These are phyloP conservation scores for Helenozyma rhizophorensis DNA, from an alignment of 805 yeast genomes.

Conservation along the genomic window DNA sequence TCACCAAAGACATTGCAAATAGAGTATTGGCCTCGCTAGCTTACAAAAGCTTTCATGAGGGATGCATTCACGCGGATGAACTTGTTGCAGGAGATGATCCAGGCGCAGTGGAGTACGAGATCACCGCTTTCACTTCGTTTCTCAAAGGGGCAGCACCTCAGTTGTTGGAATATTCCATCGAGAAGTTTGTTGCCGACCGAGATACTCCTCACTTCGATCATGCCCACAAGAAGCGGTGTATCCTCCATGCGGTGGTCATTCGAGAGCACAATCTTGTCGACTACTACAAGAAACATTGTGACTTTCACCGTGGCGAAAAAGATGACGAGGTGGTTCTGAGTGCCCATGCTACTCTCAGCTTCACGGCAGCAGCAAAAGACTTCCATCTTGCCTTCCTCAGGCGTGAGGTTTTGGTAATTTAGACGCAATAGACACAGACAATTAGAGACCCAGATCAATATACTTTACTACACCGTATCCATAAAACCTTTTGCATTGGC, in stretches of 20 bases:
- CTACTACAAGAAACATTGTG: slow-evolving; percentile 40
- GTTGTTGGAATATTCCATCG: slow-evolving; percentile 21
- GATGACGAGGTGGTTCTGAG: too few relatives aligned
- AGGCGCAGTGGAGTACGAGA: slow-evolving; percentile 22
- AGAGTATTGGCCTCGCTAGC: slow-evolving; percentile 24
- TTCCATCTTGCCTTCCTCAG: slow-evolving; percentile 37
- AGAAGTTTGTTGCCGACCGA: slow-evolving; percentile 8
- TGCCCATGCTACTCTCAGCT: too few relatives aligned
- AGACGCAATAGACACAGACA: too few relatives aligned
- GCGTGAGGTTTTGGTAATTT: too few relatives aligned
- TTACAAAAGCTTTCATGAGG: slow-evolving; percentile 8
- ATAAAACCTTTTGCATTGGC: too few relatives aligned
- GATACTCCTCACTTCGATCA: too few relatives aligned
- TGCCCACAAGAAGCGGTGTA: slow-evolving; percentile 14
- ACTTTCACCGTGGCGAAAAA: slow-evolving; percentile 20
- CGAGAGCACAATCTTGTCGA: slow-evolving; percentile 45
- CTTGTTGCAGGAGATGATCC: too few relatives aligned
- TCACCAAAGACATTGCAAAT: slow-evolving; percentile 12
- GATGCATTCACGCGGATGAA: background rate
- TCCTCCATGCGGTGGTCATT: slow-evolving; percentile 39
- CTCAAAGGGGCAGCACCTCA: slow-evolving; percentile 34
- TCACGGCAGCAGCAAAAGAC: slow-evolving; percentile 12
- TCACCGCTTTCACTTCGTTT: slow-evolving; percentile 53
- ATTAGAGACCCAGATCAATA: too few relatives aligned
- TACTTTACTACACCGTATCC: too few relatives aligned